Evolutionary conservation across 2,329 filamentous ascomycete species (phyloP).

Genomic region (Phyllosticta paracitricarpa): DNA sequence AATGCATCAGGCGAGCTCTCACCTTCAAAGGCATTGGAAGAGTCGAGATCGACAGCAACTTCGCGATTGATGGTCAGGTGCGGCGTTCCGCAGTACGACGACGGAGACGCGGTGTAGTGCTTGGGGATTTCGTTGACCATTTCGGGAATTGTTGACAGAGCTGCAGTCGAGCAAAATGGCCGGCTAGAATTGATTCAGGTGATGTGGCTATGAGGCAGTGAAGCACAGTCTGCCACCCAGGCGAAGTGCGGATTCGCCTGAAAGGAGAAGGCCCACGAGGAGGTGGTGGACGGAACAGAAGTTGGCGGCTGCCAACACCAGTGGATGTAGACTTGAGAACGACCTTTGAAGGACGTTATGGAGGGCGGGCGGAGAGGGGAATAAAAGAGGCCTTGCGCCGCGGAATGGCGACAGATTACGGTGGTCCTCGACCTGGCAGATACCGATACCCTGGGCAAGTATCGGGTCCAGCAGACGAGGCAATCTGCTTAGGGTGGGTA

Average conservation of each 20-base stretch:
- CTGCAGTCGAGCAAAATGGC: neutral
- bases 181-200: slow-evolving; percentile 1
- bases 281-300: slow-evolving; percentile 45
- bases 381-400: slow-evolving; percentile 72
- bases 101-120: slow-evolving; percentile 74
- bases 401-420: slow-evolving; percentile 72
- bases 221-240: slow-evolving; percentile 97
- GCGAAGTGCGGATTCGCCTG: slow-evolving; percentile 92
- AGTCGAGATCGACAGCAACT: slow-evolving; percentile 86
- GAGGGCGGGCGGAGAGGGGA: slow-evolving; percentile 74
- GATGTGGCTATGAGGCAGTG: slow-evolving; percentile 38
- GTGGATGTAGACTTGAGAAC: slow-evolving; percentile 39
- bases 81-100: slow-evolving; percentile 65
- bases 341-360: slow-evolving; percentile 72
- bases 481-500: slow-evolving; percentile 42
- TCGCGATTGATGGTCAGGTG: slow-evolving; percentile 95
- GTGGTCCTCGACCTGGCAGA: slow-evolving; percentile 56
- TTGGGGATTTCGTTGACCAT: slow-evolving; percentile 81
- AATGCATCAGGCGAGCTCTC: slow-evolving; percentile 15
- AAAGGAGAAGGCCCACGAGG: slow-evolving; percentile 84
- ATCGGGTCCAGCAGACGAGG: slow-evolving; percentile 78
- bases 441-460: slow-evolving; percentile 75
- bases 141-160: slow-evolving; percentile 36
- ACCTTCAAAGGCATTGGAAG: slow-evolving; percentile 93
- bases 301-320: slow-evolving; percentile 86